A percentile compares a stretch with the other conserved stretches of the same genome.
phyloP scores from a whole-genome alignment of 2,329 filamentous ascomycete species.

The Colletotrichum sp. region DNA sequence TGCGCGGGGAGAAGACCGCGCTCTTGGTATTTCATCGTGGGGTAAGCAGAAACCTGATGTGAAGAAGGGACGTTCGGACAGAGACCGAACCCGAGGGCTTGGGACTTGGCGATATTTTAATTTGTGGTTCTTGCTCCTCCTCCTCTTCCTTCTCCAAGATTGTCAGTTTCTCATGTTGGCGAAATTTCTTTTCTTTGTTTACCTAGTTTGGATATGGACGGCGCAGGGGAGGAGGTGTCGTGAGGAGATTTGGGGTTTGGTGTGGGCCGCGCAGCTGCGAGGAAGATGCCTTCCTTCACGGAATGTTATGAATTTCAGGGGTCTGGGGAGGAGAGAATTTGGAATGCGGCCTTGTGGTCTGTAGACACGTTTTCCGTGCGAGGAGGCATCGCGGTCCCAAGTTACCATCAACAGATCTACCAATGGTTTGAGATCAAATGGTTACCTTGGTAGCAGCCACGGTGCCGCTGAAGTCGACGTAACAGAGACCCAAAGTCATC shows the following conservation, averaged over 20 bases:
- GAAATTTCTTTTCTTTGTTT: background rate
- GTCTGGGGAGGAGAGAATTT: background rate
- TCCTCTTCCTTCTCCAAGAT: background rate
- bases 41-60: background rate
- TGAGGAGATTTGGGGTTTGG: background rate
- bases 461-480: background rate
- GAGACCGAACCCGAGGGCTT: background rate
- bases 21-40: background rate
- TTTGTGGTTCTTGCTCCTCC: background rate
- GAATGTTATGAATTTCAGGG: background rate
- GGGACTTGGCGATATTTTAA: background rate
- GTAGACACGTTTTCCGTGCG: background rate
- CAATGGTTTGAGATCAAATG: no score
- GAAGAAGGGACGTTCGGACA: background rate
- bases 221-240: background rate
- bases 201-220: background rate
- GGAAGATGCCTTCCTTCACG: background rate
- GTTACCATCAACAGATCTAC: no score
- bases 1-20: background rate
- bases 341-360: background rate
- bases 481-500: no score
- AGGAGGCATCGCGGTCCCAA: no score
- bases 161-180: background rate
- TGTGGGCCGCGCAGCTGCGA: background rate
- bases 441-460: background rate